phyloP scores from a whole-genome alignment of 768 basidiomycete genomes.

The Chiua virens region DNA sequence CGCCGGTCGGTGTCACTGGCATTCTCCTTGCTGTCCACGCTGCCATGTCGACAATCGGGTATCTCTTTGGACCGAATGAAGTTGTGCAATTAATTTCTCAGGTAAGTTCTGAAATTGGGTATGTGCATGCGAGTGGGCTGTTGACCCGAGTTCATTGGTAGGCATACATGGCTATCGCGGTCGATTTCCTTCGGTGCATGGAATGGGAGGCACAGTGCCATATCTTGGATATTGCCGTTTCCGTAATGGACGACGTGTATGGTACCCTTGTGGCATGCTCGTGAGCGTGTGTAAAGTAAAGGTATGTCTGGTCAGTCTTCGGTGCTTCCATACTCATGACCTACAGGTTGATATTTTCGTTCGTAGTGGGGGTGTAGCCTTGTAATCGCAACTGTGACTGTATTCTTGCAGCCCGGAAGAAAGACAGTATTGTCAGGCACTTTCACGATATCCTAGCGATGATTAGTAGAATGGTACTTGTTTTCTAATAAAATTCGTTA shows the following conservation, averaged over 20 bases:
- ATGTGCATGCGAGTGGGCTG: not conserved
- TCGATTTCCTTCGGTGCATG: slow-evolving; percentile 6
- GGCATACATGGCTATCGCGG: not conserved
- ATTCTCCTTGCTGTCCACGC: not conserved
- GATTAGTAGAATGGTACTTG: too few species aligned
- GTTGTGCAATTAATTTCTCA: not conserved
- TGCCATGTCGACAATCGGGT: not conserved
- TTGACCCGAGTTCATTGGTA: not conserved
- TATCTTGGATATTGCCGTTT: not conserved
- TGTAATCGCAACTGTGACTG: too few species aligned
- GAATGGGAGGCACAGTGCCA: slow-evolving; percentile 10
- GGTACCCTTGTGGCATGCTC: not conserved
- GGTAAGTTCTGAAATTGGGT: slow-evolving; percentile 2
- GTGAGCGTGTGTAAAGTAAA: not conserved
- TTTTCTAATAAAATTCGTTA: too few species aligned
- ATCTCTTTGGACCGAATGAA: not conserved
- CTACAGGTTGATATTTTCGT: too few species aligned
- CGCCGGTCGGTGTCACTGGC: not conserved
- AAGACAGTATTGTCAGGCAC: too few species aligned
- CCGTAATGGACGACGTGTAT: not conserved
- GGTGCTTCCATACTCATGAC: too few species aligned
- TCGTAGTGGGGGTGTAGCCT: too few species aligned
- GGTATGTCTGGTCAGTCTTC: not conserved
- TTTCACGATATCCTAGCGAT: too few species aligned
- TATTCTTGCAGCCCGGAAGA: too few species aligned